phyloP scores from a whole-genome alignment of 164 flowering plant genomes.

The Sextonia rubra region DNA sequence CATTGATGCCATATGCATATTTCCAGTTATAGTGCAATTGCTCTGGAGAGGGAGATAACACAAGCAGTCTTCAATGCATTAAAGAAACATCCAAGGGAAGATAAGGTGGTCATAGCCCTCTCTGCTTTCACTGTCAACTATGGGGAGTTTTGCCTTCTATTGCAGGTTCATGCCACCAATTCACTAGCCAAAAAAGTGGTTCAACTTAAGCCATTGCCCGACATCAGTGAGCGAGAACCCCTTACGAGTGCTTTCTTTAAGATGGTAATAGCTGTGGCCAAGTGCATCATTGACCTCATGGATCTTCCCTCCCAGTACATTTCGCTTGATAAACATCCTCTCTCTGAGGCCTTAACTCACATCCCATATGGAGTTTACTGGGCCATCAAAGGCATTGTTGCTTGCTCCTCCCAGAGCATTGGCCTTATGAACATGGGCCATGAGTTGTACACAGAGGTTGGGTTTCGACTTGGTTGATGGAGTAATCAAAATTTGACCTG shows the following conservation, averaged over 20 bases:
- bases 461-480: neutral
- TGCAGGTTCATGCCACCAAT: constrained; percentile 29
- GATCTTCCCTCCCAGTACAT: constrained; percentile 41
- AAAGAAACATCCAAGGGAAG: constrained; percentile 41
- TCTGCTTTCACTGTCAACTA: constrained; percentile 40
- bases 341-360: constrained; percentile 27
- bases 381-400: constrained; percentile 42
- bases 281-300: constrained; percentile 38
- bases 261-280: constrained; percentile 37
- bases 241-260: constrained; percentile 31
- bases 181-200: constrained; percentile 40
- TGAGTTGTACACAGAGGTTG: neutral
- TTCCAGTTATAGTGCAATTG: constrained; percentile 60
- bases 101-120: constrained; percentile 41
- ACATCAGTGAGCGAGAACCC: constrained; percentile 33
- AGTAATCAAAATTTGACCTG: neutral
- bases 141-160: constrained; percentile 50
- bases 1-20: neutral
- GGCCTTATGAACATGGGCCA: constrained; percentile 16
- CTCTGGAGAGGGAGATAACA: constrained; percentile 45
- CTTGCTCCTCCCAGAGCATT: constrained; percentile 38
- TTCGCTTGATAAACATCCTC: constrained; percentile 24
- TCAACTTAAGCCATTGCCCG: constrained; percentile 44
- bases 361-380: constrained; percentile 54
- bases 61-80: constrained; percentile 41